Evolutionary conservation across 2,329 filamentous ascomycete genomes (phyloP).

Genomic region (Hirsutella thompsonii): DNA sequence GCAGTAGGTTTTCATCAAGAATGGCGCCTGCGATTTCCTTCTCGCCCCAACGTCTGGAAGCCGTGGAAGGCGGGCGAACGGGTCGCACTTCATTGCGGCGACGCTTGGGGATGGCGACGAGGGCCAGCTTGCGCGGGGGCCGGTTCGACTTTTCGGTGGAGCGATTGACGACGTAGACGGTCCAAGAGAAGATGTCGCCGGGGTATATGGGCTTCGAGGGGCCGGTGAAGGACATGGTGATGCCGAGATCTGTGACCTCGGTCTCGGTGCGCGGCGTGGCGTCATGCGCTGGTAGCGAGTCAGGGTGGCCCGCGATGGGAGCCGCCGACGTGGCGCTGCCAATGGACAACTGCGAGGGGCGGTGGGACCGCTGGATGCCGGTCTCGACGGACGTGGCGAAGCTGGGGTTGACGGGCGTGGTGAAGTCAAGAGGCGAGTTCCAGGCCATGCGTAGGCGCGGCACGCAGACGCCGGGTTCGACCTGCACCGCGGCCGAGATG

Average conservation of each 20-base stretch:
- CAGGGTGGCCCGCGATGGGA: conserved; percentile 44
- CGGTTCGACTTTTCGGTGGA: conserved; percentile 31
- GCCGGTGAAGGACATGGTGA: conserved; percentile 63
- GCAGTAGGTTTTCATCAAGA: conserved; percentile 57
- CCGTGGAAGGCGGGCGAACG: conserved; percentile 38
- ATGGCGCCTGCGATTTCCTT: conserved; percentile 49
- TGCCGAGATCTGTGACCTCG: conserved; percentile 47
- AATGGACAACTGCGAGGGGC: conserved; percentile 52
- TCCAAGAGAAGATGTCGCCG: conserved; percentile 59
- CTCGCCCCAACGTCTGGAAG: conserved; percentile 20
- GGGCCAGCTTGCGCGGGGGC: conserved; percentile 51
- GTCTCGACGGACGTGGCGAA: conserved; percentile 41
- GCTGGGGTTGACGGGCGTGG: conserved; percentile 48
- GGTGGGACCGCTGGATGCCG: conserved; percentile 47
- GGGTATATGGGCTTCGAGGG: conserved; percentile 42
- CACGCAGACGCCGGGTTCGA: conserved; percentile 42
- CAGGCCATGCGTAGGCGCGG: conserved; percentile 53
- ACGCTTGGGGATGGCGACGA: conserved; percentile 54
- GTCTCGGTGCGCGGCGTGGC: conserved; percentile 28
- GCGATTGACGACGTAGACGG: conserved; percentile 64
- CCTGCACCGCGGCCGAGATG: conserved; percentile 45
- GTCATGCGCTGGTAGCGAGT: conserved; percentile 46
- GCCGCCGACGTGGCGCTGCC: conserved; percentile 35
- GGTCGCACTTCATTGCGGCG: conserved; percentile 43
- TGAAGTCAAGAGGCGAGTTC: conserved; percentile 59